Base-by-base conservation (phyloP, 225 moss, liverwort and hornwort species). In the Sphagnum tenellum region DNA sequence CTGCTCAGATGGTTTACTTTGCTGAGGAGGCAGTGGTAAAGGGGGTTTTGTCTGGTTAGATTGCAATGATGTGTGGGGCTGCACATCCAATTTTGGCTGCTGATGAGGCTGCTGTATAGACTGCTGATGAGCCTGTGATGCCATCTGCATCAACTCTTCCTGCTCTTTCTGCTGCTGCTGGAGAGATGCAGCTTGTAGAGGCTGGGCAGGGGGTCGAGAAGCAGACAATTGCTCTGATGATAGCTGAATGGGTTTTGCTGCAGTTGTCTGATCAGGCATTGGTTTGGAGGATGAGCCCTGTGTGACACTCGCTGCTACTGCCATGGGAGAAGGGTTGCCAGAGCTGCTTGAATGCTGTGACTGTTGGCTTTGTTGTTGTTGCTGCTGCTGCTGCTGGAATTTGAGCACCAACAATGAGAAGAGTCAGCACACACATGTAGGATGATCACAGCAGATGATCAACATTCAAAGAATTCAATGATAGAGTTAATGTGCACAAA, bases 161-260 rank as follows among this genome's bases (percentile, higher is more conserved):
- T 73, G 89, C 44, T 81, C 71, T 61, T 80, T 76, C 12, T 77
- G 83, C 48, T 79, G 88, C 49, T 83, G 81, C 52, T 77, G 81
- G 57, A 78, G 78, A 47, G 78, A 78, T 66, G 83, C 76, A 64
- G 78, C 80, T 69, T 87, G 89, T 61, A 71, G 69, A 47, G 12
- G 44, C 61, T 61, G 63, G 10, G 47, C 56, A 63, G 66, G 46
- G 10, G 80, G 70, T 11, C 70, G 49, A 6, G 47, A 65, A 73
- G 13, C 48, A 51, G 71, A 49, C 49, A 77, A 59, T 73, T 74
- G 83, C 65, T 79, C 83, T 51, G 55, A 2, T 59, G 55, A 49
- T 66, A 68, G 59, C 45, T 75, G 72, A 55, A 54, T 7, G 14
- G 63, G 49, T 71, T 70, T 73, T 46, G 76, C 57, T 6, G 44